phyloP scores from a whole-genome alignment of 1,284 basidiomycete species.

The Ustanciosporium gigantosporum region DNA sequence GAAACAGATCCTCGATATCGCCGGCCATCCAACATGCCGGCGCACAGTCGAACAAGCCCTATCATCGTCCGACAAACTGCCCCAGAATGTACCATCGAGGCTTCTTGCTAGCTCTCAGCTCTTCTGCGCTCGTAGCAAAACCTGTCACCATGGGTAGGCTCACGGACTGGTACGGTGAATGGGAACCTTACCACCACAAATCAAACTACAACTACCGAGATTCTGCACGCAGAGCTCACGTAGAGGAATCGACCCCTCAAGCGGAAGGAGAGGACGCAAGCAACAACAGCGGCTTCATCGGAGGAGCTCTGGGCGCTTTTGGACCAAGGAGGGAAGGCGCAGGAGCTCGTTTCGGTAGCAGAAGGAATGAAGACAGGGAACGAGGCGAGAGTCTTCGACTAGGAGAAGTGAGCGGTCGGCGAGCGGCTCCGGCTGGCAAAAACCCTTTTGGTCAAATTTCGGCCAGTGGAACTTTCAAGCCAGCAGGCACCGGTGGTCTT shows the following conservation, averaged over 20 bases:
- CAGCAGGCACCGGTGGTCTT: conserved; percentile 38
- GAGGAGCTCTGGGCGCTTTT: conserved; percentile 35
- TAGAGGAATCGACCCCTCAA: conserved; percentile 13
- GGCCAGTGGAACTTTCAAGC: conserved; percentile 50
- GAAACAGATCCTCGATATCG: neutral
- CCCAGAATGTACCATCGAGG: conserved; percentile 29
- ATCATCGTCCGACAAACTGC: conserved; percentile 23
- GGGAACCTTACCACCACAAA: conserved; percentile 62
- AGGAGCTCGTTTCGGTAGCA: conserved; percentile 29
- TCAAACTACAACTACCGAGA: conserved; percentile 68
- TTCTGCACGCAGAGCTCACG: conserved; percentile 65
- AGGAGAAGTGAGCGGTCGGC: conserved; percentile 21
- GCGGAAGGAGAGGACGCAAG: conserved; percentile 12
- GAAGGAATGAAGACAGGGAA: conserved; percentile 42
- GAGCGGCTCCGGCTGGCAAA: conserved; percentile 44
- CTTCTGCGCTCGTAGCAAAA: conserved; percentile 74
- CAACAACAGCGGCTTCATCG: conserved; percentile 28
- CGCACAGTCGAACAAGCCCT: conserved; percentile 9
- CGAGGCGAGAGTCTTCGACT: conserved; percentile 28
- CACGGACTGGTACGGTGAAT: conserved; percentile 78
- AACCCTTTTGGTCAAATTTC: conserved; percentile 55
- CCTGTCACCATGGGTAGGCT: conserved; percentile 77
- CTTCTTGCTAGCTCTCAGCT: conserved; percentile 69
- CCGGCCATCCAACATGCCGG: conserved; percentile 2
- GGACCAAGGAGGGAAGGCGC: conserved; percentile 36